Evolutionary conservation across 768 basidiomycete genomes (phyloP).

Genomic region (Suillus brevipes): DNA sequence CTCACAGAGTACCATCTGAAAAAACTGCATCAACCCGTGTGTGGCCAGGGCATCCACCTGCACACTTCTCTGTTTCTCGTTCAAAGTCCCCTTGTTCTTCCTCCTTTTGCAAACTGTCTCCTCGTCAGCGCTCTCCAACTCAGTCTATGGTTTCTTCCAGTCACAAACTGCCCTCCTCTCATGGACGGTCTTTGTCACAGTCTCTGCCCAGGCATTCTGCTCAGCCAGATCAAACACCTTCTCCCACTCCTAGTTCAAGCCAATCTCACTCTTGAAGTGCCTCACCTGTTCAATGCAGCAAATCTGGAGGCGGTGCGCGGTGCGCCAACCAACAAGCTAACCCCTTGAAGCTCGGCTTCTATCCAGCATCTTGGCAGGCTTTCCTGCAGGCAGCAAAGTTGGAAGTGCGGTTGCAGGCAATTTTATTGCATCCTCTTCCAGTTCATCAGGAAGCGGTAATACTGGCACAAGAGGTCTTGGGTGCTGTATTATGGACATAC

Average conservation of each 20-base stretch:
- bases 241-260: neutral
- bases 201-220: neutral
- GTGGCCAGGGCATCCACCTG: neutral
- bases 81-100: neutral
- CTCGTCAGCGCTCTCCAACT: neutral
- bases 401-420: neutral
- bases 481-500: neutral
- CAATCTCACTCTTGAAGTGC: neutral
- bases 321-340: neutral
- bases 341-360: neutral
- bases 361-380: neutral
- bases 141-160: conserved; percentile 1
- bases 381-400: neutral
- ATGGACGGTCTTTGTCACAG: neutral
- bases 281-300: neutral
- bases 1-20: neutral
- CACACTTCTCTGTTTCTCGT: neutral
- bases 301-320: neutral
- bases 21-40: neutral
- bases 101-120: neutral
- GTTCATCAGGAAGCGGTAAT: neutral
- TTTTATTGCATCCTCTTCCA: neutral
- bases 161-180: neutral
- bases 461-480: neutral
- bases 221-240: neutral